These are phyloP conservation scores for Blumeria hordei DNA, from an alignment of 2,329 filamentous ascomycete genomes.

Conservation along the genomic window DNA sequence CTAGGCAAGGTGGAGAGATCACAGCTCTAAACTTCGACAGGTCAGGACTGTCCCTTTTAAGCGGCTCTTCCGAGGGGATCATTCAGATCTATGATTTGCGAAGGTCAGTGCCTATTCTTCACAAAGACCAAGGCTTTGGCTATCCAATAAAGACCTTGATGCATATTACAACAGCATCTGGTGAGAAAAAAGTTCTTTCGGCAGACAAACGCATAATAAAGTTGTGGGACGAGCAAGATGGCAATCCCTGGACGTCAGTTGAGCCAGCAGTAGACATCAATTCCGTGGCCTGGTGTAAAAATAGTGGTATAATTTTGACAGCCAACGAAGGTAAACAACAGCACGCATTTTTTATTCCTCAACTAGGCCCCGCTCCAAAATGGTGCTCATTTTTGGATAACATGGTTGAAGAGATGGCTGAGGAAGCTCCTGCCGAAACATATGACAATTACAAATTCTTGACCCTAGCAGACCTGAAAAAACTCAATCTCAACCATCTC, in stretches of 20 bases:
- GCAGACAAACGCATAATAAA: slow-evolving; percentile 94
- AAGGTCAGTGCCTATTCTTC: slow-evolving; percentile 61
- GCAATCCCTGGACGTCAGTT: slow-evolving; percentile 81
- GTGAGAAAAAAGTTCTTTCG: slow-evolving; percentile 71
- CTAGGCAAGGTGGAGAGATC: slow-evolving; percentile 44
- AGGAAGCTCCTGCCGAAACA: slow-evolving; percentile 51
- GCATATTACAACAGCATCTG: slow-evolving; percentile 43
- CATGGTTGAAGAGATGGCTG: slow-evolving; percentile 95
- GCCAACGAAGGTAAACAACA: slow-evolving; percentile 93
- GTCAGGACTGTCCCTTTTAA: slow-evolving; percentile 63
- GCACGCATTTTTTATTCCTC: slow-evolving; percentile 84
- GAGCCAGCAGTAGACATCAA: slow-evolving; percentile 91
- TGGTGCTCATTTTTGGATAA: slow-evolving; percentile 97
- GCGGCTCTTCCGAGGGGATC: slow-evolving; percentile 69
- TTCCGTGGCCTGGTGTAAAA: slow-evolving; percentile 74
- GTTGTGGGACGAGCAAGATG: slow-evolving; percentile 68
- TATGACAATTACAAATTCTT: slow-evolving; percentile 99
- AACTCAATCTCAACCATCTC: slow-evolving; percentile 67
- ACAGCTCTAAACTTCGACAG: slow-evolving; percentile 72
- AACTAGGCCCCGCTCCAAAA: slow-evolving; percentile 73
- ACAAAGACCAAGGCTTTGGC: slow-evolving; percentile 90
- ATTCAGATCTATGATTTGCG: slow-evolving; percentile 82
- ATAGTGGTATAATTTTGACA: slow-evolving; percentile 85
- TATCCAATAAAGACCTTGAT: slow-evolving; percentile 73
- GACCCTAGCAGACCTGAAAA: slow-evolving; percentile 62